A percentile compares a stretch with the other conserved stretches of the same genome.
phyloP scores from a whole-genome alignment of 805 yeast genomes.

The Candida vartiovaarae region DNA sequence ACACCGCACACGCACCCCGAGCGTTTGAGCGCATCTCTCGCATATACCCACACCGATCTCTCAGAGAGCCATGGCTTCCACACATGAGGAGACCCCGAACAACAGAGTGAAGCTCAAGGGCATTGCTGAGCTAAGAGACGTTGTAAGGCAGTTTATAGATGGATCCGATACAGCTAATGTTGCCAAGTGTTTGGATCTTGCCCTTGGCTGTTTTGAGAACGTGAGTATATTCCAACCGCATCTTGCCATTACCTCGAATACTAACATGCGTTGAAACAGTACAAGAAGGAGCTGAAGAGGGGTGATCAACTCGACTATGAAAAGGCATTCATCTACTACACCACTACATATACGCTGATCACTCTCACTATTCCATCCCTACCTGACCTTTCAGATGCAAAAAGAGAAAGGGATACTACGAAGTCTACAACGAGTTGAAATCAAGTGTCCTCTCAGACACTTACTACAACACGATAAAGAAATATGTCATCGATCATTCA shows the following conservation, averaged over 20 bases:
- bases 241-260: not conserved
- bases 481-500: constrained; percentile 2
- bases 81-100: constrained; percentile 1
- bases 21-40: too few relatives aligned
- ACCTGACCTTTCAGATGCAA: not conserved
- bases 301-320: constrained; percentile 7
- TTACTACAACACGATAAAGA: constrained; percentile 3
- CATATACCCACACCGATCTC: too few relatives aligned
- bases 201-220: constrained; percentile 12
- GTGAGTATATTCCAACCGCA: constrained; percentile 2
- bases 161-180: constrained; percentile 4
- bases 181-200: constrained; percentile 3
- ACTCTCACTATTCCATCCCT: constrained; percentile 5
- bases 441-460: constrained; percentile 1
- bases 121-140: constrained; percentile 4
- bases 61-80: too few relatives aligned
- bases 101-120: constrained; percentile 3
- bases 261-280: constrained; percentile 2
- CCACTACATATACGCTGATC: constrained; percentile 3
- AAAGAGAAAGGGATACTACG: not conserved
- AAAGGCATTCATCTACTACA: constrained; percentile 12
- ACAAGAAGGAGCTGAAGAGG: constrained; percentile 10
- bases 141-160: constrained; percentile 6
- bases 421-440: constrained; percentile 2
- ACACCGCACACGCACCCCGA: too few relatives aligned